phyloP scores from a whole-genome alignment of 2,329 filamentous ascomycete species.

The Claviceps spartinae region DNA sequence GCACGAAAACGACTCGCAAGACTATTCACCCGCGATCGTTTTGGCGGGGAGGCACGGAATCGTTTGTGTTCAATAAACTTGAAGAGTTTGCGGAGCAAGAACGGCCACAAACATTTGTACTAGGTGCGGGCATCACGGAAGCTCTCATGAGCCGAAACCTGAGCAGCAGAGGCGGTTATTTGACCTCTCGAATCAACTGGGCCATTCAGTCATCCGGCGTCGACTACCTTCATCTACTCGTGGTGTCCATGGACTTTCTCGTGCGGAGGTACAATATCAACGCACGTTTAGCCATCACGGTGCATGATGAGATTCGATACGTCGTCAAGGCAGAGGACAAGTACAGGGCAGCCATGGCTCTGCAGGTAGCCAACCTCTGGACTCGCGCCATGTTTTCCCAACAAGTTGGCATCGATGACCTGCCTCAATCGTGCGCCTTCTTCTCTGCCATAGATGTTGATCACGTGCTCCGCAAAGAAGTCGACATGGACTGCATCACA shows the following conservation, averaged over 20 bases:
- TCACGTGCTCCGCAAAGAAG: slow-evolving; percentile 90
- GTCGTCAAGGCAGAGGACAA: slow-evolving; percentile 74
- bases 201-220: slow-evolving; percentile 96
- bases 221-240: slow-evolving; percentile 88
- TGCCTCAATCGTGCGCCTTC: slow-evolving; percentile 88
- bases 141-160: slow-evolving; percentile 82
- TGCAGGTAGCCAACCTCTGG: slow-evolving; percentile 92
- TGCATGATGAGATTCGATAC: slow-evolving; percentile 96
- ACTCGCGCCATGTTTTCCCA: slow-evolving; percentile 95
- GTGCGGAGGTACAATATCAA: slow-evolving; percentile 71
- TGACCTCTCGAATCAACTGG: slow-evolving; percentile 97
- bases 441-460: slow-evolving; percentile 95
- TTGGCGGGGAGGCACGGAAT: slow-evolving; percentile 94
- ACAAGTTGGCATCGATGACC: slow-evolving; percentile 88
- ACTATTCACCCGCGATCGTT: slow-evolving; percentile 61
- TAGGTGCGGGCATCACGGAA: slow-evolving; percentile 92
- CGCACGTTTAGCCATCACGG: slow-evolving; percentile 79
- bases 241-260: slow-evolving; percentile 90
- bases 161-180: slow-evolving; percentile 74
- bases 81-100: slow-evolving; percentile 98
- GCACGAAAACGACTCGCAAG: slow-evolving; percentile 67
- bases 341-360: slow-evolving; percentile 79
- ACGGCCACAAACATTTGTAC: slow-evolving; percentile 73
- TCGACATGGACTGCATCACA: slow-evolving; percentile 94
- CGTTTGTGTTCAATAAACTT: slow-evolving; percentile 94